Base-by-base conservation (phyloP, 257 asterid genomes). In the Petunia secreta region DNA sequence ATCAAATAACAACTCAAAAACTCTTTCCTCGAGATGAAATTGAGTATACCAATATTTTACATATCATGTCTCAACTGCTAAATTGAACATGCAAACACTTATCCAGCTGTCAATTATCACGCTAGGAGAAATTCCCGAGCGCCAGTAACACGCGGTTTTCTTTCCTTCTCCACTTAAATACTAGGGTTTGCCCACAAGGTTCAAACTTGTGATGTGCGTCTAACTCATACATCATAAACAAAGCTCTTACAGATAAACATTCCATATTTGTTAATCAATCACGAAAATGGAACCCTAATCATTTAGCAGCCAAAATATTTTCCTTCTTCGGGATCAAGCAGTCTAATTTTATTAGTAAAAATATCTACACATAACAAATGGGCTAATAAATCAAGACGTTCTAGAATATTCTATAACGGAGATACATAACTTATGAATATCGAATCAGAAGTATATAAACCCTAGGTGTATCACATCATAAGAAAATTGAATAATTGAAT, bases 281-380 rank as follows among this genome's bases (percentile, higher is more conserved):
- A 9, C 76, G 16, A 69, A 69, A 69, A 16, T 25, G 16, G 59
- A 69, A 46, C 57, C 41, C 11, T 71, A 10, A 71, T 71, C 77
- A 25, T 11, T 46, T 48, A 34, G 6, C 44, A 71, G 60, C 60
- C 48, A 43, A 8, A 43, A 68, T 68, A 10, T 16, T 25, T 25
- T 25, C 25, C 25, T 25, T 25, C 25, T 25, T 25, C 25, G 25
- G 25, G 25, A 25, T 25, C 25, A 25, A 25, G 25, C 25, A 25
- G 25, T 25, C 25, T 25, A 25, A 25, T 25, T 25, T 25, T 25
- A 25, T 25, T 25, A 25, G 25, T 25, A 25, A 43, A 8, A 43
- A 68, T 68, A 10, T 16, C 44, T 16, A 25, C 4, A 43, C 39
- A 43, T 11, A 67, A 67, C 37, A 63, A 25, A 25, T 25, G 25